A percentile compares a stretch with the other conserved stretches of the same genome.
phyloP scores from a whole-genome alignment of 495 filamentous ascomycete species.

The Amniculicola lignicola region DNA sequence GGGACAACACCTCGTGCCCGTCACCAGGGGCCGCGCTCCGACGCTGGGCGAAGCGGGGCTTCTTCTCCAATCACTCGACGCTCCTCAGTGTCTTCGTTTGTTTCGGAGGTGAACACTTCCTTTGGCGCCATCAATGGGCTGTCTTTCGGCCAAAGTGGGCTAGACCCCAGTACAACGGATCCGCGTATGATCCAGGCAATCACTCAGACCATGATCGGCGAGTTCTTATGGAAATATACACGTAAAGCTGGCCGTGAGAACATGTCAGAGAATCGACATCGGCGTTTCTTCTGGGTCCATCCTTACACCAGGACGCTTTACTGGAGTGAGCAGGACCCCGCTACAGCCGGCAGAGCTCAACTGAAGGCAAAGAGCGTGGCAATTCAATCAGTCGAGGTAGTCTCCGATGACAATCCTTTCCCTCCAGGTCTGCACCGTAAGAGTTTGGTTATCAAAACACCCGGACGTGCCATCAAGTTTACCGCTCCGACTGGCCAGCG shows the following conservation, averaged over 20 bases:
- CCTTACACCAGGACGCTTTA: conserved; percentile 95
- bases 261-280: conserved; percentile 82
- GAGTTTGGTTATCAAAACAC: conserved; percentile 85
- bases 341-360: conserved; percentile 69
- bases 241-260: conserved; percentile 81
- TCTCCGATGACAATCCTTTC: conserved; percentile 94
- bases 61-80: conserved; percentile 53
- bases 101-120: conserved; percentile 83
- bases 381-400: conserved; percentile 87
- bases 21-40: conserved; percentile 28
- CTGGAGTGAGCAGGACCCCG: conserved; percentile 91
- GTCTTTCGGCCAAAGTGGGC: conserved; percentile 56
- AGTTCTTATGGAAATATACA: conserved; percentile 98
- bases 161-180: conserved; percentile 65
- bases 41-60: conserved; percentile 53
- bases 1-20: conserved; percentile 57
- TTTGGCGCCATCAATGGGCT: conserved; percentile 74
- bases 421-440: conserved; percentile 92
- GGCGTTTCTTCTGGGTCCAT: conserved; percentile 98
- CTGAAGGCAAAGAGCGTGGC: conserved; percentile 89
- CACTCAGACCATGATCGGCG: conserved; percentile 98
- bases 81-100: conserved; percentile 92
- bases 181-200: conserved; percentile 99
- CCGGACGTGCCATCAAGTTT: conserved; percentile 82
- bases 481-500: conserved; percentile 90